These are phyloP conservation scores for Teratosphaeriaceae sp. DNA, from an alignment of 2,329 filamentous ascomycete genomes.

Conservation along the genomic window DNA sequence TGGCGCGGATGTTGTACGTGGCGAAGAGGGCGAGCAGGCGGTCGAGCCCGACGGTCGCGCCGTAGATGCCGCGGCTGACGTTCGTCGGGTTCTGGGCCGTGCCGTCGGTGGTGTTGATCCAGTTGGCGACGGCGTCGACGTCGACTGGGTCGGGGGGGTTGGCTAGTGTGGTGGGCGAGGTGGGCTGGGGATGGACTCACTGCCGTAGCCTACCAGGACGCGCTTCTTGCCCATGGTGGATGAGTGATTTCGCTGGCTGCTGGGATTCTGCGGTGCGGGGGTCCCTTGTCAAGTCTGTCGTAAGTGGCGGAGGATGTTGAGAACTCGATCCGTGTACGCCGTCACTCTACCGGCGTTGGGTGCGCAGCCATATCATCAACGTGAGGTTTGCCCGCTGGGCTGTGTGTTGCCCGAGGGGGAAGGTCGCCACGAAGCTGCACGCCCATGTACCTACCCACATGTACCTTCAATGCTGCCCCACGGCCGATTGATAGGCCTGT, in stretches of 20 bases:
- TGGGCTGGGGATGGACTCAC: conserved; percentile 6
- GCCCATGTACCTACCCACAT: no score
- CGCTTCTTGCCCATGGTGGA: conserved; percentile 26
- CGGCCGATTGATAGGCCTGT: no score
- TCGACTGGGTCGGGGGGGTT: conserved; percentile 22
- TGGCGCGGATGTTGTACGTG: conserved; percentile 37
- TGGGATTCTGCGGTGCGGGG: no score
- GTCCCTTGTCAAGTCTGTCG: no score
- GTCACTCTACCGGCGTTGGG: no score
- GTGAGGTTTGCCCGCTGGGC: no score
- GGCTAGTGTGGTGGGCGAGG: background rate
- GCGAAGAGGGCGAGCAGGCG: conserved; percentile 36
- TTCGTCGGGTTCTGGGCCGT: conserved; percentile 33
- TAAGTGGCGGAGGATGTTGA: no score
- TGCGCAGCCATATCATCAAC: no score
- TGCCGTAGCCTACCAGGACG: conserved; percentile 35
- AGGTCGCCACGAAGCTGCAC: no score
- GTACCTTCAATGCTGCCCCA: no score
- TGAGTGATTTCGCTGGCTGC: background rate
- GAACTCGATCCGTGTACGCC: no score
- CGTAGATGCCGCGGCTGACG: conserved; percentile 35
- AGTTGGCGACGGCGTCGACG: conserved; percentile 34
- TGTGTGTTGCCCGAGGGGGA: no score
- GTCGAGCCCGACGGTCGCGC: conserved; percentile 35
- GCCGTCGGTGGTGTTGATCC: conserved; percentile 37